Conservation (phyloP, 306 rosid species). For the Rosa lucieae region DNA sequence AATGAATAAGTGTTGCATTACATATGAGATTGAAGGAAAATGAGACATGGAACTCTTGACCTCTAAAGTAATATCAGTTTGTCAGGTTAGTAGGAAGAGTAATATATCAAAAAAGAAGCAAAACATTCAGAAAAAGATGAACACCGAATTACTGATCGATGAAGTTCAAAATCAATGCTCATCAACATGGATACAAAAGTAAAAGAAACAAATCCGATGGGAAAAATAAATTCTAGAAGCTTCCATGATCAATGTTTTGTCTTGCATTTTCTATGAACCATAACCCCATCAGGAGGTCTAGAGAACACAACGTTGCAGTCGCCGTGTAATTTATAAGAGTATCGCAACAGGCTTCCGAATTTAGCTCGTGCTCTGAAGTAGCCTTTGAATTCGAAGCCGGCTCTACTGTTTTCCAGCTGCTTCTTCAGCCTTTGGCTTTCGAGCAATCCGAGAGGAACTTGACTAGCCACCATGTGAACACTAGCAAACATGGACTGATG, state of each 20-base stretch:
- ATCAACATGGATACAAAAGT: not conserved
- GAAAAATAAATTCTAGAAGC: not conserved
- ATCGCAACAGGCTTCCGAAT: slow-evolving; percentile 62
- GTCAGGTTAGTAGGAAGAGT: not conserved
- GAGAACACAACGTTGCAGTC: slow-evolving; percentile 53
- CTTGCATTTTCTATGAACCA: slow-evolving; percentile 57
- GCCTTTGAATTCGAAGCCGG: slow-evolving; percentile 55
- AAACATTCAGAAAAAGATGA: too few relatives aligned
- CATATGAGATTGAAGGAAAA: not conserved
- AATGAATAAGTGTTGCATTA: not conserved
- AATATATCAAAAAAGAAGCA: not conserved
- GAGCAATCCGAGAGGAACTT: slow-evolving; percentile 57
- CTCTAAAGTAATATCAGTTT: not conserved
- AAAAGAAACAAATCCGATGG: not conserved
- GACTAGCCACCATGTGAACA: slow-evolving; percentile 70
- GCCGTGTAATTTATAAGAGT: slow-evolving; percentile 64
- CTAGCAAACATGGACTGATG: slow-evolving; percentile 45
- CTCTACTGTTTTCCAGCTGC: slow-evolving; percentile 62
- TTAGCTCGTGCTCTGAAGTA: slow-evolving; percentile 65
- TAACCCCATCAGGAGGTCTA: slow-evolving; percentile 72
- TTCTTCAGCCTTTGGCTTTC: slow-evolving; percentile 54
- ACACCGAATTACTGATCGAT: not conserved
- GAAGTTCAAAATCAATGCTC: not conserved
- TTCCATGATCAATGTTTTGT: slow-evolving; percentile 46
- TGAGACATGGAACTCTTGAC: not conserved